Conservation (phyloP, 2,329 filamentous ascomycete genomes). For the Sporothrix pallida region DNA sequence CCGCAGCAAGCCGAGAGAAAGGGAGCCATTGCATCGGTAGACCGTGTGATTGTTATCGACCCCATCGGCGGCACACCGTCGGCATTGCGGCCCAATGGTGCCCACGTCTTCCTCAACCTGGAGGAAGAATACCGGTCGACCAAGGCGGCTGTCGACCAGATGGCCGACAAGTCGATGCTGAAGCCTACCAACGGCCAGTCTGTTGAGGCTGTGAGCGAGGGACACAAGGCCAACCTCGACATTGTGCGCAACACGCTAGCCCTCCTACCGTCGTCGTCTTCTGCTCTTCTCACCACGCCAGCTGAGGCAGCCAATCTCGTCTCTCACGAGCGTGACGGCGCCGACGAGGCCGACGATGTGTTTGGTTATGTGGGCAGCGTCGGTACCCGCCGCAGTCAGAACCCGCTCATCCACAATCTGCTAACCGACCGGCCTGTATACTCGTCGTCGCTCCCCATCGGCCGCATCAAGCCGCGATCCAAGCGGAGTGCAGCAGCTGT, state of each 20-base stretch:
- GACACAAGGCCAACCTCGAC: slow-evolving; percentile 73
- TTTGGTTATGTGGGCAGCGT: slow-evolving; percentile 58
- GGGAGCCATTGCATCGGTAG: slow-evolving; percentile 62
- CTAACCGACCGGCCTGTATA: slow-evolving; percentile 92
- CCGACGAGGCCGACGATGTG: slow-evolving; percentile 49
- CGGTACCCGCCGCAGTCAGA: slow-evolving; percentile 64
- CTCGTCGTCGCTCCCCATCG: slow-evolving; percentile 85
- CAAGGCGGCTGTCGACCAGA: slow-evolving; percentile 60
- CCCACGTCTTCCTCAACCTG: slow-evolving; percentile 89
- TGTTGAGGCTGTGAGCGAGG: slow-evolving; percentile 40
- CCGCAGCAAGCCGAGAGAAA: slow-evolving; percentile 44
- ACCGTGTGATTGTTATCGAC: slow-evolving; percentile 88
- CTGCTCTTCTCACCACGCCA: slow-evolving; percentile 87
- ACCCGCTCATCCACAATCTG: slow-evolving; percentile 93
- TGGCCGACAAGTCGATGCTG: slow-evolving; percentile 28
- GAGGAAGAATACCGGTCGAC: slow-evolving; percentile 84
- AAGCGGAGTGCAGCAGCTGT: neutral
- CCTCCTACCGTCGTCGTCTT: slow-evolving; percentile 81
- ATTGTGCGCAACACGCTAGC: slow-evolving; percentile 73
- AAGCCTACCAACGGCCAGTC: slow-evolving; percentile 10
- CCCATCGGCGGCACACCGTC: slow-evolving; percentile 83
- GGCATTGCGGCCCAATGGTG: slow-evolving; percentile 62
- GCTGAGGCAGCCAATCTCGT: slow-evolving; percentile 72
- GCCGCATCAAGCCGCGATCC: slow-evolving; percentile 58
- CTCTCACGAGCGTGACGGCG: slow-evolving; percentile 29